These are phyloP conservation scores for Chalara sp. DNA, from an alignment of 2,329 filamentous ascomycete genomes.

Conservation along the genomic window DNA sequence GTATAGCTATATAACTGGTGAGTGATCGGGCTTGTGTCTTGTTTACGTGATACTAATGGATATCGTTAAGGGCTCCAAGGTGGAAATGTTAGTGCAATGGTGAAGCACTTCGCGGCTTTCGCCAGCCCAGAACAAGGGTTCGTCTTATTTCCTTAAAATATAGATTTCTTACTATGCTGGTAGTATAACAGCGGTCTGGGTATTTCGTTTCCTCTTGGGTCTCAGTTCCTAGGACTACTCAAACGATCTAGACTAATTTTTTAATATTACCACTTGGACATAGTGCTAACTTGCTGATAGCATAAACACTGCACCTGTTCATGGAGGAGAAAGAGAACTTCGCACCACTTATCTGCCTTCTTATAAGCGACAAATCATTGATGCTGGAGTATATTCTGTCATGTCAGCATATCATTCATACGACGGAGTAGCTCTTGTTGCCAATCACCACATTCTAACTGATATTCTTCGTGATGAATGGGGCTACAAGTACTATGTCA, in stretches of 20 bases:
- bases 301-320: slow-evolving; percentile 51
- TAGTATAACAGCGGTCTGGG: no score
- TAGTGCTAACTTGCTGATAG: no score
- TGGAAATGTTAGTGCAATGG: slow-evolving; percentile 60
- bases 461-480: slow-evolving; percentile 65
- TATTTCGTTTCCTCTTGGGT: no score
- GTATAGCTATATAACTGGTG: slow-evolving; percentile 51
- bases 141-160: not conserved
- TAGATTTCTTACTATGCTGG: no score
- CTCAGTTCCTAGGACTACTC: no score
- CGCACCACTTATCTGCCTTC: slow-evolving; percentile 49
- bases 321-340: slow-evolving; percentile 46
- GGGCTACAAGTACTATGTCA: slow-evolving; percentile 64
- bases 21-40: slow-evolving; percentile 34
- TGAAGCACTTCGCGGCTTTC: slow-evolving; percentile 71
- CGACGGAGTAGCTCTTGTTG: slow-evolving; percentile 62
- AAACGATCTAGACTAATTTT: no score
- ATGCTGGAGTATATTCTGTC: slow-evolving; percentile 58
- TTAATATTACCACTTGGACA: no score
- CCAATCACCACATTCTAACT: slow-evolving; percentile 58
- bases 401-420: slow-evolving; percentile 74
- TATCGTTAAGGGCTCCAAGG: slow-evolving; percentile 54
- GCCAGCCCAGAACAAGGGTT: slow-evolving; percentile 64
- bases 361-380: slow-evolving; percentile 65
- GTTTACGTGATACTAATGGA: not conserved